Conservation (phyloP, 108 stramenopile species). For the Hondaea fermentalgiana region DNA sequence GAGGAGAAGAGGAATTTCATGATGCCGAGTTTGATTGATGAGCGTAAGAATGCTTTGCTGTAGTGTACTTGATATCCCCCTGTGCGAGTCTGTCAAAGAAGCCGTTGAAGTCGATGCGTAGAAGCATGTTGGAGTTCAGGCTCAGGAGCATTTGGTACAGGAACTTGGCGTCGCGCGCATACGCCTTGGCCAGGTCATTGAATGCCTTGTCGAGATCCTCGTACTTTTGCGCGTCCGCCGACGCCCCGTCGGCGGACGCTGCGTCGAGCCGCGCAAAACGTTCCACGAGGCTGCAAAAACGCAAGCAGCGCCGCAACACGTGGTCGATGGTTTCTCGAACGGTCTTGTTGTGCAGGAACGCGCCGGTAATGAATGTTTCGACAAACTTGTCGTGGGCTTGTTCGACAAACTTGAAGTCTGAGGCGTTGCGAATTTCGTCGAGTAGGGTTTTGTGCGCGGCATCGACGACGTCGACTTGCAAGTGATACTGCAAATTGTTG, state of each 20-base stretch:
- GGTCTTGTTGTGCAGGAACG: slow-evolving; percentile 6
- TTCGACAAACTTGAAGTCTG: background rate
- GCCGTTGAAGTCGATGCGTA: slow-evolving; percentile 2
- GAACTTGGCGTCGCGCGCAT: background rate
- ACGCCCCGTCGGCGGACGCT: background rate
- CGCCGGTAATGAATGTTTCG: background rate
- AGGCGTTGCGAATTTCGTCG: background rate
- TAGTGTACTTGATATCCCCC: background rate
- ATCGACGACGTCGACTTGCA: slow-evolving; percentile 5
- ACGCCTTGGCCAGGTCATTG: background rate
- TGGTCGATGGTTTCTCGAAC: background rate
- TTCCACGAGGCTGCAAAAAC: background rate
- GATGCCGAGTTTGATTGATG: background rate
- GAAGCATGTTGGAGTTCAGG: background rate
- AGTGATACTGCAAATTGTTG: background rate
- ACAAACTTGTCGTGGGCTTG: background rate
- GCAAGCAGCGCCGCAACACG: background rate
- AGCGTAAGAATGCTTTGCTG: background rate
- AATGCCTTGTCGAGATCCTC: background rate
- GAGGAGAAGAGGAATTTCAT: no score
- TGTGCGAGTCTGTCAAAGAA: background rate
- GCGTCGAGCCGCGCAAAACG: background rate
- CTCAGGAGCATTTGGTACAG: background rate
- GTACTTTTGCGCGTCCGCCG: background rate
- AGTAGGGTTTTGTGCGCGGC: background rate